Evolutionary conservation across 129 eudicot genomes (phyloP).

Genomic region (Flaveria linearis): DNA sequence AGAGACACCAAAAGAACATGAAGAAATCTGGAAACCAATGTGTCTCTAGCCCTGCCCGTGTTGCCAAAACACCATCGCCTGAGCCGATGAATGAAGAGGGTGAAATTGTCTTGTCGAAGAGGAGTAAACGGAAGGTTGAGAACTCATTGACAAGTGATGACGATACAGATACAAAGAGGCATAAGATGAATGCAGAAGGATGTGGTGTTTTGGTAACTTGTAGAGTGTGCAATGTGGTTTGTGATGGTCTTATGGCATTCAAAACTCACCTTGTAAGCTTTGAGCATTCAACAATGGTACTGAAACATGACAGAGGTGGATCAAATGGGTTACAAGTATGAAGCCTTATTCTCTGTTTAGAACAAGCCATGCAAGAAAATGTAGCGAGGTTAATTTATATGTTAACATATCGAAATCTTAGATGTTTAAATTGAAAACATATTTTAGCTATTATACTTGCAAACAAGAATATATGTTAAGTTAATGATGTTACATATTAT

Average conservation of each 20-base stretch:
- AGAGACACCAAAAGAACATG: conserved; percentile 24
- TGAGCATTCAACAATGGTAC: conserved; percentile 38
- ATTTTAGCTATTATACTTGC: not conserved
- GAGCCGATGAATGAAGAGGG: conserved; percentile 10
- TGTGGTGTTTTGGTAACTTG: conserved; percentile 26
- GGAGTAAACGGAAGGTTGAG: conserved; percentile 21
- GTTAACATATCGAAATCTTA: not conserved
- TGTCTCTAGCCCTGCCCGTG: too few species aligned
- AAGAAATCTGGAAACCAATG: not conserved
- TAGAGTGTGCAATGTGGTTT: conserved; percentile 41
- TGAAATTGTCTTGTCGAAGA: conserved; percentile 9
- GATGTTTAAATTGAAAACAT: too few species aligned
- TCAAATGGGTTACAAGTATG: conserved; percentile 4
- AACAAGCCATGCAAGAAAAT: not conserved
- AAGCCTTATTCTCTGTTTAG: not conserved
- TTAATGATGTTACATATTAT: not conserved
- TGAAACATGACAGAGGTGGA: conserved; percentile 17
- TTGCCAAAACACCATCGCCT: not conserved
- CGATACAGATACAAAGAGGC: conserved; percentile 39
- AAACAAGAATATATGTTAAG: not conserved
- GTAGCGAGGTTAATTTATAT: not conserved
- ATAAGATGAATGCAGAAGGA: conserved; percentile 25
- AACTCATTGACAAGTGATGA: conserved; percentile 1
- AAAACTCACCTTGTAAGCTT: conserved; percentile 31
- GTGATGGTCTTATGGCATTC: conserved; percentile 30